A percentile compares a stretch with the other conserved stretches of the same genome.
Evolutionary conservation across 345 rosid species (phyloP).

Genomic region (Psidium friedrichsthalianum): DNA sequence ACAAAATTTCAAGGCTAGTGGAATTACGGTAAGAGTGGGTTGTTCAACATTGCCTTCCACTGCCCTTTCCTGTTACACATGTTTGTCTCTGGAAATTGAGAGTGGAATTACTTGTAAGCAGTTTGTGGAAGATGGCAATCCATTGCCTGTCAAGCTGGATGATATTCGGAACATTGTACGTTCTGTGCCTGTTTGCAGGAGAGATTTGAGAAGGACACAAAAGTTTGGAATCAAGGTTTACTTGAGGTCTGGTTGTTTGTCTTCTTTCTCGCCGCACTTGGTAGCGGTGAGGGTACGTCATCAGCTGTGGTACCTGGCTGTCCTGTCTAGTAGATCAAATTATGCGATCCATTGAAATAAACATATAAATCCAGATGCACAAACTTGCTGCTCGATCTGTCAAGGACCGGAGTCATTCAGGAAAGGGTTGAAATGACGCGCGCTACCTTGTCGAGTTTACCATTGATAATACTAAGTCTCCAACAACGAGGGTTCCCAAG

Average conservation of each 20-base stretch:
- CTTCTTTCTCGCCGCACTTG: not conserved
- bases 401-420: not conserved
- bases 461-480: not conserved
- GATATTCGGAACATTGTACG: not conserved
- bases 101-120: not conserved
- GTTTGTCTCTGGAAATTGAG: not conserved
- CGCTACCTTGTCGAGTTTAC: not conserved
- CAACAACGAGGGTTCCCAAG: not conserved
- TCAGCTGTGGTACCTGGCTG: not conserved
- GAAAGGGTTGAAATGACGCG: not conserved
- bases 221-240: not conserved
- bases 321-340: not conserved
- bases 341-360: not conserved
- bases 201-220: not conserved
- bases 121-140: not conserved
- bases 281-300: not conserved
- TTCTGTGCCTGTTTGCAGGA: not conserved
- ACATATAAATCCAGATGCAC: not conserved
- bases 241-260: not conserved
- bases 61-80: not conserved
- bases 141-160: not conserved
- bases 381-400: not conserved
- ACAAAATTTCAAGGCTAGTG: not conserved
- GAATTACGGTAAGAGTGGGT: not conserved
- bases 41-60: not conserved